These are phyloP conservation scores for Aureobasidium sp. DNA, from an alignment of 2,329 filamentous ascomycete species.

Conservation along the genomic window DNA sequence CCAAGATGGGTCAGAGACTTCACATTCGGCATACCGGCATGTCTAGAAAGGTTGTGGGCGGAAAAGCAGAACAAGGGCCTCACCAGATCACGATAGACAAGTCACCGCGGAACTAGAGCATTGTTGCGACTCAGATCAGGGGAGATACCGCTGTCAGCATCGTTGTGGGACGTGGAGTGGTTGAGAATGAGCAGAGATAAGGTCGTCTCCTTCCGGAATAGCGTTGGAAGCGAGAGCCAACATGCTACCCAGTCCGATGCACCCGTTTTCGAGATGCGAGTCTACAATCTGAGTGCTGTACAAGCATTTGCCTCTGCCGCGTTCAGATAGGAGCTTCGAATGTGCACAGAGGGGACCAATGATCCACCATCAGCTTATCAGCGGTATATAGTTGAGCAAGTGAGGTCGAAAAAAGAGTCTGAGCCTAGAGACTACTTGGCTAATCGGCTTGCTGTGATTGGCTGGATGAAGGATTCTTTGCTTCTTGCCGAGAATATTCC, in stretches of 20 bases:
- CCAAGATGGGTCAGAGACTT: not conserved
- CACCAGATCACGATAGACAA: not conserved
- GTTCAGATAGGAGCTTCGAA: not conserved
- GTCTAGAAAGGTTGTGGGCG: not conserved
- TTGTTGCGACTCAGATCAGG: not conserved
- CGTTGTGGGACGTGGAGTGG: not conserved
- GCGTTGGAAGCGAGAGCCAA: conserved; percentile 5
- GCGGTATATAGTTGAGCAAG: conserved; percentile 1
- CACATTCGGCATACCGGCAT: conserved; percentile 10
- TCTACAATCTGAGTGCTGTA: not conserved
- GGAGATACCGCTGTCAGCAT: conserved; percentile 2
- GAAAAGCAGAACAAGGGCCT: conserved; percentile 1
- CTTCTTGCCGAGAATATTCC: not conserved
- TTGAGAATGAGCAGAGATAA: conserved; percentile 11
- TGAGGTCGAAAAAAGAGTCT: conserved; percentile 9
- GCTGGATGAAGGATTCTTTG: not conserved
- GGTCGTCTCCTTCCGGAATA: conserved; percentile 3
- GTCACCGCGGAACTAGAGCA: conserved; percentile 4
- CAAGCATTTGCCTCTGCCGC: not conserved
- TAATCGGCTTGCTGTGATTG: conserved; percentile 3
- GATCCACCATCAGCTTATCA: conserved; percentile 3
- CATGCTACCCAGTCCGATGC: not conserved
- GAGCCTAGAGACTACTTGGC: not conserved
- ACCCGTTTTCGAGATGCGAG: not conserved
- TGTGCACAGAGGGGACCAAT: not conserved